Base-by-base conservation (phyloP, 805 yeast genomes). In the Ogataea methylovora region DNA sequence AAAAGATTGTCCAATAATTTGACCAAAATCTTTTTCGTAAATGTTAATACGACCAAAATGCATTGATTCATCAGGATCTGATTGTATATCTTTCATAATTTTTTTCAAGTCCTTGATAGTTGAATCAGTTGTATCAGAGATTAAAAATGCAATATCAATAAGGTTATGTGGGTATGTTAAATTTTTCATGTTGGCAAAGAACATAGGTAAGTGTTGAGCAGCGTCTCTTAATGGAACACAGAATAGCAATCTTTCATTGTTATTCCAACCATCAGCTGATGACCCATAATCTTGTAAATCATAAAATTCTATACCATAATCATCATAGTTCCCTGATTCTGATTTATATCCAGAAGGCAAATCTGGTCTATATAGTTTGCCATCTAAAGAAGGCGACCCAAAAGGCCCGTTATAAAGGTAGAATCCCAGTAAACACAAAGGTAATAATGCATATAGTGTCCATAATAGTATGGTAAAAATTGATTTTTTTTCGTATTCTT, bases 171-270 rank as follows among this genome's bases (percentile, higher is more conserved):
- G 95, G 57, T 87, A 87, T 1, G 94, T 76, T 55, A 87, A 65
- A 54, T 79, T 79, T 35, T 61, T 65, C 79, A 88, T 69, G 58
- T 87, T 94, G 22, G 76, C 71, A 52, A 87, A 88, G 49, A 88
- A 85, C 84, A 86, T 79, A 27, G 92, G 90, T 54, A 87, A 65
- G 64, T 86, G 96, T 14, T 80, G 74, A 3, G 88, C 83, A 1
- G 97, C 97, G 56, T 88, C 96, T 62, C 97, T 75, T 45, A 87
- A 66, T 6, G 97, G 97, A 9, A 88, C 95, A 45, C 90, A 76
- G 45, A 85, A 84, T 38, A 87, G 62, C 15, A 87, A 80, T 32
- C 95, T 67, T 52, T 88, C 95, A 11, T 71, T 74, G 31, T 67
- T 63, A 46, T 79, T 82, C 92, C 92, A 82, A 7, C 96, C 96